Evolutionary conservation across 2,329 filamentous ascomycete genomes (phyloP), one percentile per base, ranked within the genome.

Genomic region (Pezicula radicicola): DNA sequence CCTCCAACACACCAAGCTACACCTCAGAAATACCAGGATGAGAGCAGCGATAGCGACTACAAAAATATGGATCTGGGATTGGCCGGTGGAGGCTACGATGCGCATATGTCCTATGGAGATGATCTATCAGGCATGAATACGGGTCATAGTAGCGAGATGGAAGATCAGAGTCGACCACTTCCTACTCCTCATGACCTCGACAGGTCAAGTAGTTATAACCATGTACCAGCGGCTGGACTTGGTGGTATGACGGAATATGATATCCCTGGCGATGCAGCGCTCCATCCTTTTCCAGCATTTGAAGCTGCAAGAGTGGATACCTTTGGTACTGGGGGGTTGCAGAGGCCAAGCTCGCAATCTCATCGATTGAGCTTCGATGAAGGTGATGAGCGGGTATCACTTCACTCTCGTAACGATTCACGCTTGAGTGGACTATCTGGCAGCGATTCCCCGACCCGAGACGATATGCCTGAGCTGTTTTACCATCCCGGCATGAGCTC

Each of bases 321-420:
- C 44, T 88, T 84, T 46, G 92, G 89, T 7, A 97, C 91, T n/a
- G 94, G 93, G 39, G 94, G 94, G 1, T 72, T 97, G 27, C 85
- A 91, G 55, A 82, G 89, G 52, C 91, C 92, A 2, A 83, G 78
- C 46, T 77, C 76, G 6, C 81, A 91, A 57, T 80, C 89, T 51
- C 78, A 91, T 58, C 83, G 91, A 54, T 76, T 91, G 62, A 97
- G 91, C 70, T 97, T 94, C 62, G 93, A 97, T 60, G 91, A 96
- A 66, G 93, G 90, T 2, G 94, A 97, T 60, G 94, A 97, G 68
- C 79, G 76, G 13, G 78, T 79, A 16, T 83, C 80, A 1, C 60
- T 85, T 43, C 70, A 81, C 66, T 76, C 80, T 7, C 79, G 72
- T 51, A 77, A 71, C 61, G 81, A 72, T 62, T 72, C 60, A 58